Evolutionary conservation across 2,329 filamentous ascomycete genomes (phyloP).

Genomic region (Aspergillus carbonarius): DNA sequence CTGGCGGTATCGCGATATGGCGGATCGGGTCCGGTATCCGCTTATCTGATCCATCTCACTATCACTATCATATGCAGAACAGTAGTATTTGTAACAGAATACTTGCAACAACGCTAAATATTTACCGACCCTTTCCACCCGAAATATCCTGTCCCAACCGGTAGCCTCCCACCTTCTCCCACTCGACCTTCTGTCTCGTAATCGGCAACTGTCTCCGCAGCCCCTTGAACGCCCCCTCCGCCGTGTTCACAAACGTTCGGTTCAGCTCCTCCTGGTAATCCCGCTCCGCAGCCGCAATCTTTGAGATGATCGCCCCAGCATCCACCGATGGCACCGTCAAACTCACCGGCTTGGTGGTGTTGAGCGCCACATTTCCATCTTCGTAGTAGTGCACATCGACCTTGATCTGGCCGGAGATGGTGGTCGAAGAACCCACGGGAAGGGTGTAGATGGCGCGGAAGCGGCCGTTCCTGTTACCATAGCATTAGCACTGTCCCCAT

Average conservation of each 20-base stretch:
- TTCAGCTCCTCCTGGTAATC: conserved; percentile 97
- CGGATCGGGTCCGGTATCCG: no score
- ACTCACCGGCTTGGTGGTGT: conserved; percentile 77
- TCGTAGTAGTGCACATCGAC: conserved; percentile 99
- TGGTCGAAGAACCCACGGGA: conserved; percentile 58
- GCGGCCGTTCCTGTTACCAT: conserved; percentile 75
- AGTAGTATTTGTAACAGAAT: no score
- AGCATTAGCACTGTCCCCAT: background rate
- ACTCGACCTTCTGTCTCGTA: conserved; percentile 97
- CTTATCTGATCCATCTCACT: no score
- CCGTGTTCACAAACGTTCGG: conserved; percentile 79
- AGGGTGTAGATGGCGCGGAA: conserved; percentile 89
- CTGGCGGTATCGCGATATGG: no score
- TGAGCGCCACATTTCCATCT: conserved; percentile 91
- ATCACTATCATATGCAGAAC: no score
- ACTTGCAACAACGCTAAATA: background rate
- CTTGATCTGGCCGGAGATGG: conserved; percentile 76
- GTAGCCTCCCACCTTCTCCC: conserved; percentile 97
- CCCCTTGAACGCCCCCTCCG: conserved; percentile 93
- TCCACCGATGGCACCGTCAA: conserved; percentile 61
- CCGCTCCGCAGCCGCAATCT: conserved; percentile 78
- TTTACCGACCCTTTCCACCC: conserved; percentile 54
- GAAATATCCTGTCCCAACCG: conserved; percentile 78
- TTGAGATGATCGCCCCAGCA: conserved; percentile 70
- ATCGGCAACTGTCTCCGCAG: conserved; percentile 90